A percentile compares a stretch with the other conserved stretches of the same genome.
phyloP scores from a whole-genome alignment of 148 eudicot genomes.

The Nyssa sinensis region DNA sequence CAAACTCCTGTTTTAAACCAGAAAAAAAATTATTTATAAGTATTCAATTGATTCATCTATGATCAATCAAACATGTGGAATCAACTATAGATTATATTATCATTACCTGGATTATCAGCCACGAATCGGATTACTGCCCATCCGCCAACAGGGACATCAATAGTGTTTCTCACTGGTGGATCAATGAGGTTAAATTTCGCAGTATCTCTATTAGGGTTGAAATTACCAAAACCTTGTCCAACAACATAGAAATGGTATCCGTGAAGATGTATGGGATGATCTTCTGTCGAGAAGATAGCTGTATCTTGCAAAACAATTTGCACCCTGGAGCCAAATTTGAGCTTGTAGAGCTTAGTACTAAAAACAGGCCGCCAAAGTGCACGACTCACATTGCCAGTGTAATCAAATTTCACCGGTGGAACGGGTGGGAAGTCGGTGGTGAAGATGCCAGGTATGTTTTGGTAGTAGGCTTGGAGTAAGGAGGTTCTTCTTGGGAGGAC shows the following conservation, averaged over 20 bases:
- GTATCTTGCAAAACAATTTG: slow-evolving; percentile 47
- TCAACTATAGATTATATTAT: slow-evolving; percentile 4
- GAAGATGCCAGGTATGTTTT: slow-evolving; percentile 57
- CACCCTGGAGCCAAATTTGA: slow-evolving; percentile 37
- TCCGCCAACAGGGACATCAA: slow-evolving; percentile 89
- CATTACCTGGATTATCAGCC: slow-evolving; percentile 90
- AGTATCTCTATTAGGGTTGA: slow-evolving; percentile 30
- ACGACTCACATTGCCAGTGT: slow-evolving; percentile 63
- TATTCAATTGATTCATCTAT: neutral
- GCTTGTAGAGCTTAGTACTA: slow-evolving; percentile 59
- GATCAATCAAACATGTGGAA: neutral
- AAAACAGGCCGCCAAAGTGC: slow-evolving; percentile 59
- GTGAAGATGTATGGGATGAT: slow-evolving; percentile 55
- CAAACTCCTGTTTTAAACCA: slow-evolving; percentile 61
- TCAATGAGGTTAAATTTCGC: slow-evolving; percentile 71
- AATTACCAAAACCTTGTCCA: slow-evolving; percentile 50
- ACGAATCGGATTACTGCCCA: slow-evolving; percentile 90
- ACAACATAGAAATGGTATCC: slow-evolving; percentile 47
- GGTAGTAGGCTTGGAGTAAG: slow-evolving; percentile 59
- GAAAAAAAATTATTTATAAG: neutral
- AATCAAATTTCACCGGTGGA: slow-evolving; percentile 65
- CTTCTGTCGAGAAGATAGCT: slow-evolving; percentile 34
- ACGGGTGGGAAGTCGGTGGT: slow-evolving; percentile 71
- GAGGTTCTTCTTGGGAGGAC: slow-evolving; percentile 53
- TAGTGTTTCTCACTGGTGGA: slow-evolving; percentile 78